Evolutionary conservation across 1,284 basidiomycete species (phyloP), one percentile per base, ranked within the genome.

Genomic region (Tylopilus sp.): DNA sequence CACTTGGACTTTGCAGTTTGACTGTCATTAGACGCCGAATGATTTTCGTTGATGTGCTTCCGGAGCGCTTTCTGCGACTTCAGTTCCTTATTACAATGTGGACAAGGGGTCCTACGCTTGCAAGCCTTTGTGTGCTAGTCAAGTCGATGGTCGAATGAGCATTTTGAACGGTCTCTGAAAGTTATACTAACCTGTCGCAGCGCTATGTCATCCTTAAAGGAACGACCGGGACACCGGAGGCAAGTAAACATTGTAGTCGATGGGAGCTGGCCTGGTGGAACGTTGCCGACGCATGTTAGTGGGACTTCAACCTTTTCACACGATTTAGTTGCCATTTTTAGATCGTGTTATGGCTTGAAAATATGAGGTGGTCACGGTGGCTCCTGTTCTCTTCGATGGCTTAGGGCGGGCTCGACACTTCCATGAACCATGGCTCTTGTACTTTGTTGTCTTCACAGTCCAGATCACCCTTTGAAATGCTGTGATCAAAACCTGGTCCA

Each of bases 161-260:
- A n/a, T n/a, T n/a, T 54, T 7, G 24, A 47, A 8, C 16, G 7
- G n/a, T 32, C 12, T 33, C 18, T 22, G 24, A 22, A 54, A 6
- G 38, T n/a, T 10, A 24, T 29, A 62, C 74, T 60, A 18, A 79
- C 74, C 67, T 63, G 62, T 13, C 15, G 41, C 26, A 78, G 0
- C 29, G 47, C 69, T 0, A 60, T 18, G 0, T 44, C 19, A 52
- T 70, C 38, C 6, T 18, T 36, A 53, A 78, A 76, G 18, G 0
- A 53, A 26, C 73, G 71, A 36, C 53, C 58, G 12, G 65, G 56
- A 65, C 74, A 78, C 4, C 13, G 19, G 9, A 53, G 7, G 54
- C 74, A 75, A 26, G 1, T 22, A 18, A 64, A 36, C 74, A 75
- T 79, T 26, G 49, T 57, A 22, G 57, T 38, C n/a, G 15, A 49